phyloP scores from a whole-genome alignment of 352 stramenopile species.

The Pythium pyrilobum region DNA sequence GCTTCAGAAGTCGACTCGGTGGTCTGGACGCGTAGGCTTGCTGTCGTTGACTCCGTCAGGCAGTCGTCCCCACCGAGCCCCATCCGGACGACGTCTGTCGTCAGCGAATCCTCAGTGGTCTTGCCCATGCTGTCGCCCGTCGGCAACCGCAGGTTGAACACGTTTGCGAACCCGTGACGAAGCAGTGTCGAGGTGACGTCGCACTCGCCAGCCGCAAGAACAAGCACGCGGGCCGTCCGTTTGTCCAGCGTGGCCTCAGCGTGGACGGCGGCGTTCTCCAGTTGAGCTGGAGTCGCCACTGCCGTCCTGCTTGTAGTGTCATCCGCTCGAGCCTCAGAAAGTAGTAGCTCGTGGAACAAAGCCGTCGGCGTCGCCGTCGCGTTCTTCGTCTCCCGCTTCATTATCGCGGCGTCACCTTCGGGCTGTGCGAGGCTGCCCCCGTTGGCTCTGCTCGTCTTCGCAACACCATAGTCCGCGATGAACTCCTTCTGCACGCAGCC shows the following conservation, averaged over 20 bases:
- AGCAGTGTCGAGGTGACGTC: too few relatives aligned
- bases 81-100: too few relatives aligned
- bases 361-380: not conserved
- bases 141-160: too few relatives aligned
- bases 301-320: not conserved
- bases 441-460: not conserved
- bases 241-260: not conserved
- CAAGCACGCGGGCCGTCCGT: not conserved
- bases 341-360: not conserved
- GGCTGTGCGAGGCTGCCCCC: too few relatives aligned
- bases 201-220: not conserved
- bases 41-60: too few relatives aligned
- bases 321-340: too few relatives aligned
- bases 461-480: slow-evolving; percentile 1
- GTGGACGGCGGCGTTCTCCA: not conserved
- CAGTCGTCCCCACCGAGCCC: too few relatives aligned
- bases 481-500: slow-evolving; percentile 44
- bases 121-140: too few relatives aligned
- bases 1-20: too few relatives aligned
- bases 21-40: too few relatives aligned
- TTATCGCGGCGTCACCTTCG: not conserved
- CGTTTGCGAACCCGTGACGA: too few relatives aligned
- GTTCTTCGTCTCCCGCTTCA: slow-evolving; percentile 4
- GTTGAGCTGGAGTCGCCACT: not conserved
- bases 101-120: too few relatives aligned